These are phyloP conservation scores for Lecanicillium sp. DNA, from an alignment of 2,329 filamentous ascomycete genomes.

Conservation along the genomic window DNA sequence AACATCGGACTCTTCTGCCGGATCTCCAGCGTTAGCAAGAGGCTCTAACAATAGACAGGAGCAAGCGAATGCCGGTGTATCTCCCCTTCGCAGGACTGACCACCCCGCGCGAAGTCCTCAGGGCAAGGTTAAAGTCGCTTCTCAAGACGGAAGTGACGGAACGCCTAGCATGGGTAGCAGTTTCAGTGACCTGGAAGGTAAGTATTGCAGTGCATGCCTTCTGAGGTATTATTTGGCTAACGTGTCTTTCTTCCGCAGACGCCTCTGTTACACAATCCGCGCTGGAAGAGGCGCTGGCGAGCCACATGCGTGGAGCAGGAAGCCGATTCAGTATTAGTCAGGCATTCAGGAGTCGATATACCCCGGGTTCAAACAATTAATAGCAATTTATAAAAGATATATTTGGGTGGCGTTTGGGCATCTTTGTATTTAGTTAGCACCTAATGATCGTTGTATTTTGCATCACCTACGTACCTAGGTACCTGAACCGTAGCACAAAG, in stretches of 20 bases:
- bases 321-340: conserved; percentile 61
- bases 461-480: too few species aligned
- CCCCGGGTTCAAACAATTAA: conserved; percentile 27
- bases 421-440: not conserved
- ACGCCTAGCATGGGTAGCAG: conserved; percentile 78
- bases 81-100: conserved; percentile 54
- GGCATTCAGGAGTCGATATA: conserved; percentile 55
- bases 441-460: not conserved
- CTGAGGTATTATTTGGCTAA: too few species aligned
- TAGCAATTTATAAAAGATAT: not conserved
- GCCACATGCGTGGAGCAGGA: conserved; percentile 28
- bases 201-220: conserved; percentile 12
- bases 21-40: conserved; percentile 37
- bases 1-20: conserved; percentile 56
- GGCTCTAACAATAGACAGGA: conserved; percentile 19
- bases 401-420: conserved; percentile 5
- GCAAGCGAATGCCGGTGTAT: conserved; percentile 36
- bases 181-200: conserved; percentile 78
- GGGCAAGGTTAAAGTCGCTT: conserved; percentile 40
- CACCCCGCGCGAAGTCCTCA: conserved; percentile 47
- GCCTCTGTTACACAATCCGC: conserved; percentile 75
- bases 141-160: conserved; percentile 60
- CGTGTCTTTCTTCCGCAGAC: conserved; percentile 38
- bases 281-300: conserved; percentile 69
- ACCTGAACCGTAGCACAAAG: too few species aligned